Percentiles rank a stretch among this genome's conserved stretches.
Conservation (phyloP, 768 basidiomycete species). For the Suillus bovinus region DNA sequence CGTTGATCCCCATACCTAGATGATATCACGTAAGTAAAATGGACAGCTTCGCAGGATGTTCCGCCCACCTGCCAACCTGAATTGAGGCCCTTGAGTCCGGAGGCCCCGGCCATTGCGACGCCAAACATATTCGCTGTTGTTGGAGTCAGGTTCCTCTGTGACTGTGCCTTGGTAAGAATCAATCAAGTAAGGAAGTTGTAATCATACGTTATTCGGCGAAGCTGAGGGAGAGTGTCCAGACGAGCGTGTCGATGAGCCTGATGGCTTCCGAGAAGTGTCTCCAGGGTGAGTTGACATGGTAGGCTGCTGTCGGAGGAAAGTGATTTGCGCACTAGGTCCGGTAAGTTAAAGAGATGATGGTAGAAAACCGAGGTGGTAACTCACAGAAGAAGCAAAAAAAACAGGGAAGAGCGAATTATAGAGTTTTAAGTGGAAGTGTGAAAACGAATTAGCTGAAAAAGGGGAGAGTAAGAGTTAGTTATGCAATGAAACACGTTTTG, state of each 20-base stretch:
- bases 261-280: conserved; percentile 62
- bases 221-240: conserved; percentile 60
- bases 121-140: conserved; percentile 48
- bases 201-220: conserved; percentile 58
- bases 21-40: conserved; percentile 13
- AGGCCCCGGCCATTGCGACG: conserved; percentile 48
- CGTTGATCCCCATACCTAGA: conserved; percentile 60
- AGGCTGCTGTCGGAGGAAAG: conserved; percentile 18
- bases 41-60: conserved; percentile 10
- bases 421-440: conserved; percentile 27
- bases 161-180: conserved; percentile 33
- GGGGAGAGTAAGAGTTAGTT: conserved; percentile 25
- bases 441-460: conserved; percentile 39
- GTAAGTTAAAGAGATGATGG: conserved; percentile 22
- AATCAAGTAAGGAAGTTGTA: background rate
- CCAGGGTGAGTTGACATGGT: conserved; percentile 37
- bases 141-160: conserved; percentile 48
- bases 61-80: conserved; percentile 67
- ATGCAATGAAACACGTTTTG: conserved; percentile 24
- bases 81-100: conserved; percentile 51
- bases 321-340: conserved; percentile 30
- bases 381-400: conserved; percentile 26
- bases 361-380: conserved; percentile 17
- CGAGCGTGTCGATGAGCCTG: conserved; percentile 68
- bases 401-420: conserved; percentile 32